Conservation (phyloP, 2,329 filamentous ascomycete species). For the Cytospora mali region DNA sequence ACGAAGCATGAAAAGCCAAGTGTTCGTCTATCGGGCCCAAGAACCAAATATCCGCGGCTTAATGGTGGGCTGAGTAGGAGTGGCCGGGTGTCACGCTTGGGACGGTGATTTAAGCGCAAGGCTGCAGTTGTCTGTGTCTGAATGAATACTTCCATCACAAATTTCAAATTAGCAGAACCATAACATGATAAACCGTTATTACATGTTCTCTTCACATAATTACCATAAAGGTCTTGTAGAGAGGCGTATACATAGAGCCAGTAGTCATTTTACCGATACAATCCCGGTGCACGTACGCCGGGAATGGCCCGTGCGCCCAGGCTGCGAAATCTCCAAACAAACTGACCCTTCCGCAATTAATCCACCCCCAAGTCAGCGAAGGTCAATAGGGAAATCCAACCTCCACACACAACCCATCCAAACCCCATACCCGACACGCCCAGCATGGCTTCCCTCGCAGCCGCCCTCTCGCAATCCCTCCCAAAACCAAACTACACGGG, state of each 20-base stretch:
- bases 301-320: slow-evolving; percentile 23
- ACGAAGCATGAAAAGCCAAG: slow-evolving; percentile 22
- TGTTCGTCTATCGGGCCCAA: background rate
- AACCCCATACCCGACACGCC: slow-evolving; percentile 17
- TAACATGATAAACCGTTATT: background rate
- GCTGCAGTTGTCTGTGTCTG: background rate
- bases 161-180: too few relatives aligned
- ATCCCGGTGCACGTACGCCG: background rate
- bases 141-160: background rate
- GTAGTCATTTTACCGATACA: background rate
- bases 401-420: slow-evolving; percentile 6
- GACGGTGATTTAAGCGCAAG: background rate
- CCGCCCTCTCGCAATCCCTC: slow-evolving; percentile 76
- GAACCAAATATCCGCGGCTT: too few relatives aligned
- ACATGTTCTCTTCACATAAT: background rate
- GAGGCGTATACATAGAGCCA: too few relatives aligned
- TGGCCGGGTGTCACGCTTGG: background rate
- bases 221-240: background rate
- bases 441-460: slow-evolving; percentile 67
- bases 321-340: slow-evolving; percentile 13
- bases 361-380: background rate
- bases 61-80: background rate
- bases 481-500: slow-evolving; percentile 91
- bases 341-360: background rate
- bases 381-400: slow-evolving; percentile 3